Conservation (phyloP, 495 filamentous ascomycete genomes). For the Elaphomyces granulatus region DNA sequence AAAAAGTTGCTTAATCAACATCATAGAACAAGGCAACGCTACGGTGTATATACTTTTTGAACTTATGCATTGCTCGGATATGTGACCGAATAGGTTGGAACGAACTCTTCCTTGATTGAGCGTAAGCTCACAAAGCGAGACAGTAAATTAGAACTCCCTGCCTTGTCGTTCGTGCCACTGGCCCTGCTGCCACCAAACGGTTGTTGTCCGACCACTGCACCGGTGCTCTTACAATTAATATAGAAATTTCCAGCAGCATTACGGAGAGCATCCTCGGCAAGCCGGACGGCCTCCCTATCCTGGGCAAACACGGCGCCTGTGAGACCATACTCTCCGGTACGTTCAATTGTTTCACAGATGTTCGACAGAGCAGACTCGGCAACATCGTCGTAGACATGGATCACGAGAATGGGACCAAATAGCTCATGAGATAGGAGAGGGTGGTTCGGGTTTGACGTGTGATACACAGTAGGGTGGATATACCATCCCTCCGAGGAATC, state of each 20-base stretch:
- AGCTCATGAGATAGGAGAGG: conserved; percentile 46
- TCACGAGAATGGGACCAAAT: conserved; percentile 47
- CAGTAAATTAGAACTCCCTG: conserved; percentile 61
- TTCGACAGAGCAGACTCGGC: conserved; percentile 34
- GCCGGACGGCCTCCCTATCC: conserved; percentile 49
- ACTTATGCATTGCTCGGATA: conserved; percentile 63
- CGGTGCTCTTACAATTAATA: conserved; percentile 87
- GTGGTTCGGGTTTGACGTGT: conserved; percentile 48
- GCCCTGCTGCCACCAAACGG: conserved; percentile 78
- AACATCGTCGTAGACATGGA: conserved; percentile 45
- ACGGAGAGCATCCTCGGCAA: conserved; percentile 58
- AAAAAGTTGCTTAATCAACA: no score
- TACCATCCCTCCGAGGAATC: conserved; percentile 48
- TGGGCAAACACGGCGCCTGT: conserved; percentile 68
- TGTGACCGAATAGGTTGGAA: conserved; percentile 46
- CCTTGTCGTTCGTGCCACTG: conserved; percentile 88
- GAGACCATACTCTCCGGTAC: conserved; percentile 58
- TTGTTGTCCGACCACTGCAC: conserved; percentile 85
- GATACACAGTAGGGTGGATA: conserved; percentile 54
- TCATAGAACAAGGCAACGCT: no score
- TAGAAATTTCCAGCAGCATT: conserved; percentile 83
- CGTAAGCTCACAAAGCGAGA: conserved; percentile 68
- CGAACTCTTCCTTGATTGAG: conserved; percentile 86
- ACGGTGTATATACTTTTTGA: no score
- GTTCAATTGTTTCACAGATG: conserved; percentile 45